Evolutionary conservation across 371 early-diverging fungal genomes (phyloP), one percentile per base, ranked within the genome.

Genomic region (Mortierella sp.): DNA sequence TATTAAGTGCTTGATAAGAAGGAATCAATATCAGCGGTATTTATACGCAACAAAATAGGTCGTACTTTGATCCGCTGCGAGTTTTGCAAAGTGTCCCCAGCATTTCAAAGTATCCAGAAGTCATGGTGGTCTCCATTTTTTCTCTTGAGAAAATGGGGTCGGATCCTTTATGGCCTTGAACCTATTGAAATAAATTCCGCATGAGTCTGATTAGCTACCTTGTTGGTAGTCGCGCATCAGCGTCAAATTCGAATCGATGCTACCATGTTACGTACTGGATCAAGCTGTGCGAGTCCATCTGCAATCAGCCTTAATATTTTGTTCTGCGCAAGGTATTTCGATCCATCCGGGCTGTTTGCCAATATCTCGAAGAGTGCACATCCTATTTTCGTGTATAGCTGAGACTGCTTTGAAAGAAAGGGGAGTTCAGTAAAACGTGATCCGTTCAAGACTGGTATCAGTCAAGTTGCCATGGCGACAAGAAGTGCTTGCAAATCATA

Each of bases 81-180:
- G 85, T 84, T 66, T 90, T 88, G 71, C 89, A 89, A 9, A 95
- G 81, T 2, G 88, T 84, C 0, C 95, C 94, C 30, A 96, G 80
- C 30, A 96, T 75, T 1, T 91, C 92, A 84, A 96, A 95, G 77
- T 96, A 96, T 1, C 93, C 93, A 26, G 92, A 87, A 0, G 92
- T 93, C 58, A 94, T 70, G 0, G 93, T 93, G 28, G 72, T 87
- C 62, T 93, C 93, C 90, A 96, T 91, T 32, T 92, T 78, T 47
- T 93, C 93, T 52, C 89, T 90, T 6, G 94, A 92, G 78, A 96
- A 96, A 22, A 95, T 87, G 0, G 90, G 92, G 22, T 95, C 94
- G 0, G 87, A 85, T 58, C 86, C 88, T 8, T 84, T 62, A 43
- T 68, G 71, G 5, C 84, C 84, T 59, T 86, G 79, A 60, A 88